Conservation (phyloP, 495 filamentous ascomycete species). For the Friedmanniomyces endolithicus region DNA sequence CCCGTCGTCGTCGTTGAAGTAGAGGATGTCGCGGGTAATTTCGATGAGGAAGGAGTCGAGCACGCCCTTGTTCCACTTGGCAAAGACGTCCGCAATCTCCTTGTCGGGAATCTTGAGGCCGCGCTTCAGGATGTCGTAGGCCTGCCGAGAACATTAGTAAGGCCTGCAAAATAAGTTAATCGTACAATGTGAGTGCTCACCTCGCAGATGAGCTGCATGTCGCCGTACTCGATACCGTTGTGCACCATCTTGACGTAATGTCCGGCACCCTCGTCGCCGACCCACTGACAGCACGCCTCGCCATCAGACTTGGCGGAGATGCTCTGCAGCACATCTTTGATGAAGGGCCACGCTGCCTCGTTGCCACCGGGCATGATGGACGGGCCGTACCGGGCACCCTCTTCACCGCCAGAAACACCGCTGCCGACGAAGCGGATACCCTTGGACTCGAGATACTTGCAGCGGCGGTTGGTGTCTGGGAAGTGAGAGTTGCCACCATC, state of each 20-base stretch:
- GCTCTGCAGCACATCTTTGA: slow-evolving; percentile 98
- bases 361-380: slow-evolving; percentile 98
- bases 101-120: slow-evolving; percentile 71
- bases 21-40: slow-evolving; percentile 95
- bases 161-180: slow-evolving; percentile 7
- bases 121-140: slow-evolving; percentile 98
- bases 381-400: slow-evolving; percentile 93
- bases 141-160: slow-evolving; percentile 41
- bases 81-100: slow-evolving; percentile 89
- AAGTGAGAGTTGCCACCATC: slow-evolving; percentile 99
- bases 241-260: slow-evolving; percentile 99
- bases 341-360: slow-evolving; percentile 93
- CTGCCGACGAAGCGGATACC: slow-evolving; percentile 91
- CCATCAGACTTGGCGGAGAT: slow-evolving; percentile 93
- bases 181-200: slow-evolving; percentile 37
- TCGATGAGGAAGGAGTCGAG: slow-evolving; percentile 99
- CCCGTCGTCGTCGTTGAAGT: slow-evolving; percentile 90
- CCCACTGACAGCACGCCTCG: slow-evolving; percentile 98
- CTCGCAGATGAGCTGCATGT: slow-evolving; percentile 99
- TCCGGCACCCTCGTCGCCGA: slow-evolving; percentile 95
- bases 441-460: slow-evolving; percentile 70
- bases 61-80: slow-evolving; percentile 96
- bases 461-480: slow-evolving; percentile 95
- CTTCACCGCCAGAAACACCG: slow-evolving; percentile 97
- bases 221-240: slow-evolving; percentile 99